Evolutionary conservation across 2,329 filamentous ascomycete genomes (phyloP), one percentile per base, ranked within the genome.

Genomic region (Alternaria hordeiaustralica): DNA sequence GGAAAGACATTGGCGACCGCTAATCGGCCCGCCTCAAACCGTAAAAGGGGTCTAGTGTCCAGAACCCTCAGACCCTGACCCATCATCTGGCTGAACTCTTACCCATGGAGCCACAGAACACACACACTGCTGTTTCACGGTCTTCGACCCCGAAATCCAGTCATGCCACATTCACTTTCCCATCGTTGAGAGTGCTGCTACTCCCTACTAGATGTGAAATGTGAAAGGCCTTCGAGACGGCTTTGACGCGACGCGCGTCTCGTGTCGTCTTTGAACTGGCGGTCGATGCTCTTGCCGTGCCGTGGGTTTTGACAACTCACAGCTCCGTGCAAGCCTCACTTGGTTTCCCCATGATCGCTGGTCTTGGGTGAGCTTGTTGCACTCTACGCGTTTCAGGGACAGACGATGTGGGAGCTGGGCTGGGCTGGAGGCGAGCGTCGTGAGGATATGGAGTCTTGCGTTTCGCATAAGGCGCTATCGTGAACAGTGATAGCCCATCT

Each of bases 11-110:
- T 43, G 15, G 23, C 51, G 28, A 18, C 20, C 30, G 21, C 44
- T 46, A 36, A 56, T 60, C 58, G 58, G 58, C 30, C 58, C 58
- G 44, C 41, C 36, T 56, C 58, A 57, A 44, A 50, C 53, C 58
- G 25, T 57, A 33, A 50, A 50, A 49, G 33, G 23, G 23, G 21
- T 43, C 10, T 49, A 30, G 55, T 23, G 49, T 49, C 58, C 43
- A 55, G 53, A 57, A 36, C 58, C 30, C 49, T 43, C 51, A 45
- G 44, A 56, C 51, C 58, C 30, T 30, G 41, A 25, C 49, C 41
- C 50, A 26, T 25, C 23, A 4, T 33, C 18, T 55, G 26, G 49
- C 20, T 55, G 30, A 47, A 12, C 43, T 49, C 58, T 60, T 46
- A 57, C 46, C 58, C 58, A 36, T n/a, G 20, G 43, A 60, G 20